phyloP scores from a whole-genome alignment of 2,329 filamentous ascomycete species.

The Penicillium sp. region DNA sequence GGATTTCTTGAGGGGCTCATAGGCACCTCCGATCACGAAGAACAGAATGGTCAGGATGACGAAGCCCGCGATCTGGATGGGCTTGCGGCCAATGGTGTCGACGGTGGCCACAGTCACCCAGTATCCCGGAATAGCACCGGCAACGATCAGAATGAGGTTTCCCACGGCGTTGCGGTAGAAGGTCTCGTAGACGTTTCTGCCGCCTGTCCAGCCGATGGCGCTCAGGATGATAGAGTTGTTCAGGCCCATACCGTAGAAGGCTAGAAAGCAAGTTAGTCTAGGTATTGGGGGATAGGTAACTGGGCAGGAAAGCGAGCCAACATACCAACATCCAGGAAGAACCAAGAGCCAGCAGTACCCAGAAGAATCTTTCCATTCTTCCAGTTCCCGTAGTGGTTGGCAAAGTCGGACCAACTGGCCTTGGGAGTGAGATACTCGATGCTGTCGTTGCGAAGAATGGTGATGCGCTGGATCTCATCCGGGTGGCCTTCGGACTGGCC shows the following conservation, averaged over 20 bases:
- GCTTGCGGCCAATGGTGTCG: slow-evolving; percentile 72
- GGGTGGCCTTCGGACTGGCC: slow-evolving; percentile 62
- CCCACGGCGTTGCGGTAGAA: slow-evolving; percentile 73
- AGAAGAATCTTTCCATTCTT: slow-evolving; percentile 70
- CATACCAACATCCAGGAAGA: slow-evolving; percentile 65
- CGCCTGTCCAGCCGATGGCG: slow-evolving; percentile 68
- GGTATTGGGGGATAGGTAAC: not conserved
- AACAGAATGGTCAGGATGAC: slow-evolving; percentile 61
- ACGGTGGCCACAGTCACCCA: slow-evolving; percentile 74
- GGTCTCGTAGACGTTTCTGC: slow-evolving; percentile 63
- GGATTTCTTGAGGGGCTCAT: slow-evolving; percentile 33
- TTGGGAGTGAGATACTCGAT: slow-evolving; percentile 62
- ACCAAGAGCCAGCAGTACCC: slow-evolving; percentile 83
- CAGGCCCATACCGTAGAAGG: slow-evolving; percentile 67
- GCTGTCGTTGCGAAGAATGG: slow-evolving; percentile 54
- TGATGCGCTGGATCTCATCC: slow-evolving; percentile 65
- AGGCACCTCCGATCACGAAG: slow-evolving; percentile 60
- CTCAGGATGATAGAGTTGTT: slow-evolving; percentile 72
- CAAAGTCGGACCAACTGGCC: slow-evolving; percentile 70
- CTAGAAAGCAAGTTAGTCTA: slow-evolving; percentile 31
- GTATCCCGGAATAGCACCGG: slow-evolving; percentile 76
- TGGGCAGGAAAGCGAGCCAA: slow-evolving; percentile 1
- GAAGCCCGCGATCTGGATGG: slow-evolving; percentile 67
- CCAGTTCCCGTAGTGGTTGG: slow-evolving; percentile 65
- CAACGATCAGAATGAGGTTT: slow-evolving; percentile 74